Conservation (phyloP, 495 filamentous ascomycete genomes). For the Rusavskia elegans region DNA sequence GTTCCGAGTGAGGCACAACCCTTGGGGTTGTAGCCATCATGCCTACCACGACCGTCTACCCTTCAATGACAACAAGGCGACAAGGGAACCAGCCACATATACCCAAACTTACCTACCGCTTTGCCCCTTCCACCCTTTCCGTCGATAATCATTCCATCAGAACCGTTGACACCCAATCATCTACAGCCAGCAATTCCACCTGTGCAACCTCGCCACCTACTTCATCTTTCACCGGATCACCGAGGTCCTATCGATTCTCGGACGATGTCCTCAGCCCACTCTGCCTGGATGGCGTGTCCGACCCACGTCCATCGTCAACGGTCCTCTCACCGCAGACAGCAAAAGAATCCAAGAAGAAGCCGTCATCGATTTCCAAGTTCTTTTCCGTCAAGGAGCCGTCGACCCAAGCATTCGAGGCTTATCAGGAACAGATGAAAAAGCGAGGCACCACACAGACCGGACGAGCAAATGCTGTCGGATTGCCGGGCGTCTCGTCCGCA, state of each 20-base stretch:
- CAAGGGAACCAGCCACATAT: slow-evolving; percentile 1
- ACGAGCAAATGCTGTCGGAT: slow-evolving; percentile 10
- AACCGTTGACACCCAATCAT: neutral
- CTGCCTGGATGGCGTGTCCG: neutral
- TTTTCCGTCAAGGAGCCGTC: slow-evolving; percentile 18
- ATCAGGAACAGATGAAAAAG: slow-evolving; percentile 10
- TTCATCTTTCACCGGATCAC: neutral
- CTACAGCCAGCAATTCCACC: neutral
- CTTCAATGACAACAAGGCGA: neutral
- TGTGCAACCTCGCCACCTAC: neutral
- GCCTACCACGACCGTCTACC: neutral
- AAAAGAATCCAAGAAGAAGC: slow-evolving; percentile 2
- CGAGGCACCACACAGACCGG: slow-evolving; percentile 8
- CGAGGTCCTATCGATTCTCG: neutral
- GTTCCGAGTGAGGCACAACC: neutral
- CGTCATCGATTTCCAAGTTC: slow-evolving; percentile 11
- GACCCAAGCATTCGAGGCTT: slow-evolving; percentile 13
- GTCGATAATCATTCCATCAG: neutral
- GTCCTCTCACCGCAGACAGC: neutral
- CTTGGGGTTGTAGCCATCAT: neutral
- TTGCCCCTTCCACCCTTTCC: neutral
- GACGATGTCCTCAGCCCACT: neutral
- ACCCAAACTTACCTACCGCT: neutral
- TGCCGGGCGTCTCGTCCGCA: slow-evolving; percentile 20
- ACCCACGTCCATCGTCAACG: neutral